These are phyloP conservation scores for Fusarium poae DNA, from an alignment of 2,329 filamentous ascomycete genomes.

Conservation along the genomic window DNA sequence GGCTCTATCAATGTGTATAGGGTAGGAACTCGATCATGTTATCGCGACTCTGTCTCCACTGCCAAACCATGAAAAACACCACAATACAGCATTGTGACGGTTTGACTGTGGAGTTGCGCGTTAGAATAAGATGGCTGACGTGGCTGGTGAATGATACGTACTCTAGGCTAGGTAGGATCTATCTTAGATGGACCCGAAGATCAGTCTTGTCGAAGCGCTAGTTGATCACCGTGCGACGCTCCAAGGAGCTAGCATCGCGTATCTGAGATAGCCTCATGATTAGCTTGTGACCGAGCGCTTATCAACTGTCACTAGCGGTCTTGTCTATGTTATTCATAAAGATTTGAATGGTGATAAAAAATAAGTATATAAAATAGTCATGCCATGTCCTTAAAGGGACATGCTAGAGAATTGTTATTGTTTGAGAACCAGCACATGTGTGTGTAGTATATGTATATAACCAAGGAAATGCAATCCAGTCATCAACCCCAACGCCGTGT, in stretches of 20 bases:
- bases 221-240: slow-evolving; percentile 10
- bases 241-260: slow-evolving; percentile 12
- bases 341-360: slow-evolving; percentile 2
- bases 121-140: slow-evolving; percentile 9
- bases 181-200: slow-evolving; percentile 6
- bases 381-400: slow-evolving; percentile 7
- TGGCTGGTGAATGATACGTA: slow-evolving; percentile 17
- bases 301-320: slow-evolving; percentile 13
- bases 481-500: slow-evolving; percentile 25
- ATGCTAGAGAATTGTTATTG: slow-evolving; percentile 29
- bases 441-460: slow-evolving; percentile 11
- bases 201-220: slow-evolving; percentile 18
- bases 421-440: slow-evolving; percentile 11
- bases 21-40: neutral
- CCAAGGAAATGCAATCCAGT: slow-evolving; percentile 18
- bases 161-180: neutral
- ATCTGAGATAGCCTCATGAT: slow-evolving; percentile 15
- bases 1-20: neutral
- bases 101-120: slow-evolving; percentile 1
- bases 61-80: neutral
- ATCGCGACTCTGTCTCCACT: neutral
- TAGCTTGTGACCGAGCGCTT: slow-evolving; percentile 13
- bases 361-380: slow-evolving; percentile 32
- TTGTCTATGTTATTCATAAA: neutral
- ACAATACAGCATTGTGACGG: slow-evolving; percentile 3